These are phyloP conservation scores for Vigna trinervia DNA, from an alignment of 306 rosid genomes.

Conservation along the genomic window DNA sequence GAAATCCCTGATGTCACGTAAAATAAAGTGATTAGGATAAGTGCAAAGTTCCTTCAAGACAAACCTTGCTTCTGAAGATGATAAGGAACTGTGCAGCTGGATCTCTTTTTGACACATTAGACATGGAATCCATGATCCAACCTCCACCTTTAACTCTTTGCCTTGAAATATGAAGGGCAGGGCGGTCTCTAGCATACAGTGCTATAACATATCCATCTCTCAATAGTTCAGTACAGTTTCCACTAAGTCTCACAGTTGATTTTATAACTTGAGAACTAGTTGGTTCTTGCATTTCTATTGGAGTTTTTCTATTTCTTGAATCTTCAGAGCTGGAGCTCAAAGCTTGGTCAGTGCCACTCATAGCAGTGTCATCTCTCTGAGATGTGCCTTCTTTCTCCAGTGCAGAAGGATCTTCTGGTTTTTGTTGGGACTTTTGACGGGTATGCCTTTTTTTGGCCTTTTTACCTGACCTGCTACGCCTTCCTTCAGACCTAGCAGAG, in stretches of 20 bases:
- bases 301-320: conserved; percentile 82
- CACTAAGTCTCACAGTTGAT: conserved; percentile 65
- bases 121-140: conserved; percentile 84
- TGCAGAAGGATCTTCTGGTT: conserved; percentile 62
- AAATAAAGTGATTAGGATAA: conserved; percentile 4
- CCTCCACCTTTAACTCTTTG: conserved; percentile 96
- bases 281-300: conserved; percentile 74
- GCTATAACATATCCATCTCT: conserved; percentile 89
- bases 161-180: conserved; percentile 79
- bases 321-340: conserved; percentile 87
- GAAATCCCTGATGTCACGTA: conserved; percentile 21
- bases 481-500: conserved; percentile 72
- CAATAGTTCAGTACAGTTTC: conserved; percentile 76
- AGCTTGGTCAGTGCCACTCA: conserved; percentile 96
- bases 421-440: conserved; percentile 77
- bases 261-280: conserved; percentile 60
- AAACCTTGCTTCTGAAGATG: conserved; percentile 87
- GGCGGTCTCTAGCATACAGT: conserved; percentile 73
- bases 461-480: conserved; percentile 91
- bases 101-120: conserved; percentile 91
- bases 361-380: conserved; percentile 81
- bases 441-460: conserved; percentile 92
- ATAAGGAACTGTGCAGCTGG: conserved; percentile 96
- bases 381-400: conserved; percentile 78
- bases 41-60: conserved; percentile 36